Percentiles rank a stretch among this genome's conserved stretches.
Evolutionary conservation across 2,329 filamentous ascomycete species (phyloP).

Genomic region (Fusarium foetens): DNA sequence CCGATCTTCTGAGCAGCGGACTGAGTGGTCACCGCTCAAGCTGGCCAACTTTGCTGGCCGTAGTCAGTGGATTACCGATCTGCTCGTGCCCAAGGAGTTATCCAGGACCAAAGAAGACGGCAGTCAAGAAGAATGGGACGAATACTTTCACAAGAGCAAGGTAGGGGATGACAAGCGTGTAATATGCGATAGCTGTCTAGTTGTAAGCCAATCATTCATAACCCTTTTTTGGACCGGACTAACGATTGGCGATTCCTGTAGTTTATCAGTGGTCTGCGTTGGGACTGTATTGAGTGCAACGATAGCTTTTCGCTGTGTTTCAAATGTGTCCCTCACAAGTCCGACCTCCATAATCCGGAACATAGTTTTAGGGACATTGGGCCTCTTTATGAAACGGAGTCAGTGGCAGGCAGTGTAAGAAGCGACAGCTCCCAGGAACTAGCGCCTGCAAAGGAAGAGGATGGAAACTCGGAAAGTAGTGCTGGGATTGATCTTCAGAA

Average conservation of each 20-base stretch:
- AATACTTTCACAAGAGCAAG: neutral
- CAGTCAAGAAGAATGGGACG: neutral
- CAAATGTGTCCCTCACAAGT: neutral
- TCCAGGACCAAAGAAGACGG: neutral
- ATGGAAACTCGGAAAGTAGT: neutral
- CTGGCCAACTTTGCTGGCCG: neutral
- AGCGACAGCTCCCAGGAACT: neutral
- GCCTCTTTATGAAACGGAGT: neutral
- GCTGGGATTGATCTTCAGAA: neutral
- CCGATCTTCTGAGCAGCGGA: neutral
- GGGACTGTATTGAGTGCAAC: neutral
- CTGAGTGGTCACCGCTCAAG: neutral
- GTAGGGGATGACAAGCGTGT: neutral
- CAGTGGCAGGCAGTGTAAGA: neutral
- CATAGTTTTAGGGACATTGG: neutral
- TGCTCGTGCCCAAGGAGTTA: neutral
- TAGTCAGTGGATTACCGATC: rapidly evolving
- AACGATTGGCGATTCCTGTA: rapidly evolving
- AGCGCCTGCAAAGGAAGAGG: neutral
- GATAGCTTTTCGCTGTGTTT: neutral
- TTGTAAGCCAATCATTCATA: neutral
- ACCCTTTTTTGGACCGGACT: neutral
- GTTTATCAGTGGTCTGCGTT: neutral
- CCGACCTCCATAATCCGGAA: neutral
- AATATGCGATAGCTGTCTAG: neutral